Conservation (phyloP, 352 stramenopile genomes). For the Pythium guiyangense region DNA sequence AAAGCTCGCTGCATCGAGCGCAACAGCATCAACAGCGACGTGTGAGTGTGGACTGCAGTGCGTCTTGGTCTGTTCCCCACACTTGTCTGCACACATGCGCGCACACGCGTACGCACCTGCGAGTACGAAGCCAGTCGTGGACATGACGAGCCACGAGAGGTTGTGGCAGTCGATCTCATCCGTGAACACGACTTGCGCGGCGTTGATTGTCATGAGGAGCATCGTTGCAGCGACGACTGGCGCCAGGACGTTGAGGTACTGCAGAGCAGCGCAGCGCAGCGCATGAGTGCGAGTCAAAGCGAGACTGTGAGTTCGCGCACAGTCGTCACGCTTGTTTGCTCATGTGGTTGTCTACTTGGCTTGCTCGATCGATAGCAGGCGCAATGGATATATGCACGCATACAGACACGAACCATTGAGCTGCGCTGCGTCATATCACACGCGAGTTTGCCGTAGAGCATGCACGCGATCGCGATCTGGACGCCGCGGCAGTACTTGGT, state of each 20-base stretch:
- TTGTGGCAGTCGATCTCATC: constrained; percentile 69
- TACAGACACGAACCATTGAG: constrained; percentile 23
- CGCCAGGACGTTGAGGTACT: constrained; percentile 52
- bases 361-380: background rate
- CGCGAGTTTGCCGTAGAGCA: constrained; percentile 63
- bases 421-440: constrained; percentile 52
- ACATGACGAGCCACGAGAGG: constrained; percentile 68
- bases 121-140: constrained; percentile 46
- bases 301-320: background rate
- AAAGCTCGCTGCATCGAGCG: constrained; percentile 46
- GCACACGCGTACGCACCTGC: constrained; percentile 24
- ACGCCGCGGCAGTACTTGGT: constrained; percentile 70
- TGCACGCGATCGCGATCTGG: constrained; percentile 61
- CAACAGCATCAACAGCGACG: background rate
- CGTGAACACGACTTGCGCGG: constrained; percentile 36
- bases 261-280: background rate
- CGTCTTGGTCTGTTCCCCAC: background rate
- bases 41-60: background rate
- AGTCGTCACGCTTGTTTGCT: too few relatives aligned
- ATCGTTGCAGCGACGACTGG: constrained; percentile 44
- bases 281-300: background rate
- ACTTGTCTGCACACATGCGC: too few relatives aligned
- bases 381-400: background rate
- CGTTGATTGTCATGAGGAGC: constrained; percentile 52
- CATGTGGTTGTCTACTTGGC: too few relatives aligned